Percentiles rank a stretch among this genome's conserved stretches.
phyloP scores from a whole-genome alignment of 352 stramenopile genomes.

The Pythium coloratum region DNA sequence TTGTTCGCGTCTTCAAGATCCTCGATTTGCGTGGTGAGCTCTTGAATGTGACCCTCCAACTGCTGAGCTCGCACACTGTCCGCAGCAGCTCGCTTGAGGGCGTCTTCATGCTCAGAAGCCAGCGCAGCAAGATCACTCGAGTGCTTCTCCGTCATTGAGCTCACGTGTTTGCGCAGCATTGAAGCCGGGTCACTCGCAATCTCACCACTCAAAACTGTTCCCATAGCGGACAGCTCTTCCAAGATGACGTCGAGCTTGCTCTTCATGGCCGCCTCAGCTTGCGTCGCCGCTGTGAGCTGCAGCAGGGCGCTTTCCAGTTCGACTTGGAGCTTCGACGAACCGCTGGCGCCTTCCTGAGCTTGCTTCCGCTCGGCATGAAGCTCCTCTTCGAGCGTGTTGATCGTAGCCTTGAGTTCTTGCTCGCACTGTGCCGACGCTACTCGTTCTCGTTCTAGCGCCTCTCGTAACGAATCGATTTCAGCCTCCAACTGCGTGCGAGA shows the following conservation, averaged over 20 bases:
- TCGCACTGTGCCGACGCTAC: constrained; percentile 9
- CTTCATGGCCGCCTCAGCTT: constrained; percentile 11
- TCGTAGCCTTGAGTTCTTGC: constrained; percentile 5
- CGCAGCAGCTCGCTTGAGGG: constrained; percentile 4
- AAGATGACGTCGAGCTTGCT: neutral
- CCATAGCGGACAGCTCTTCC: constrained; percentile 1
- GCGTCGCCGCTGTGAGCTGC: neutral
- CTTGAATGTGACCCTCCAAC: constrained; percentile 13
- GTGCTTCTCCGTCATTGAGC: neutral
- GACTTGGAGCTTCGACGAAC: constrained; percentile 1
- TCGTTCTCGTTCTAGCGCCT: constrained; percentile 17
- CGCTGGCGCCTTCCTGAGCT: neutral
- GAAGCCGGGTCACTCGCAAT: neutral
- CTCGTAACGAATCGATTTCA: constrained; percentile 9
- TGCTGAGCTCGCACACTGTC: neutral
- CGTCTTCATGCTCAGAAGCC: constrained; percentile 7
- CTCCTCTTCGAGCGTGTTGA: constrained; percentile 14
- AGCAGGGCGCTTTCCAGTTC: constrained; percentile 1
- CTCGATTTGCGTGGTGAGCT: constrained; percentile 31
- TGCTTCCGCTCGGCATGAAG: constrained; percentile 1
- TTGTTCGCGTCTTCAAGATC: constrained; percentile 51
- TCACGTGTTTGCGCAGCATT: neutral
- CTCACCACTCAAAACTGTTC: neutral
- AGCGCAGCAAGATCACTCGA: constrained; percentile 6
- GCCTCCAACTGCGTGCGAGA: constrained; percentile 7